These are phyloP conservation scores for Alloteropsis semialata DNA, from an alignment of 176 grass and related monocot species.

Conservation along the genomic window DNA sequence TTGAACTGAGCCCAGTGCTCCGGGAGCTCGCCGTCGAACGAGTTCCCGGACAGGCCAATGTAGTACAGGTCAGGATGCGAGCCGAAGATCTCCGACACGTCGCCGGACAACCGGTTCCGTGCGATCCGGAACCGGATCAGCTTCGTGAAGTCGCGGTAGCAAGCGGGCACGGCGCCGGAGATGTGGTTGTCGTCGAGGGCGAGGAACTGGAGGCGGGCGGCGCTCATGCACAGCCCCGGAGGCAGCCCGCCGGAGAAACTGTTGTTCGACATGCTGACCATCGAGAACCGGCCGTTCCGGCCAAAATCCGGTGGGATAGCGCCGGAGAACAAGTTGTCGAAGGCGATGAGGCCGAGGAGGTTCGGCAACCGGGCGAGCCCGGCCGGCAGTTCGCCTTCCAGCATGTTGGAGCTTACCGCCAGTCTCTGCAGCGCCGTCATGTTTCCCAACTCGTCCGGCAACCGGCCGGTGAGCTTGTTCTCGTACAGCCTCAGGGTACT, in stretches of 20 bases:
- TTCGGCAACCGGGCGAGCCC: constrained; percentile 41
- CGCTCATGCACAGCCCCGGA: constrained; percentile 36
- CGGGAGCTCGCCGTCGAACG: constrained; percentile 47
- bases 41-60: constrained; percentile 59
- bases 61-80: constrained; percentile 56
- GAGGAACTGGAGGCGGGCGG: constrained; percentile 29
- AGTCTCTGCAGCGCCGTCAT: constrained; percentile 45
- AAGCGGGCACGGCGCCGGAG: constrained; percentile 47
- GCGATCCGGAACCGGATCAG: constrained; percentile 47
- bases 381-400: constrained; percentile 57
- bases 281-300: background rate
- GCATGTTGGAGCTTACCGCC: constrained; percentile 52
- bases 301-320: constrained; percentile 39
- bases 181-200: constrained; percentile 40
- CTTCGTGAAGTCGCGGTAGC: constrained; percentile 49
- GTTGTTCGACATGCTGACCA: constrained; percentile 47
- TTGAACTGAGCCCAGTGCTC: constrained; percentile 47
- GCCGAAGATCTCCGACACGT: constrained; percentile 53
- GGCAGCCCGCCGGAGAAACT: constrained; percentile 60
- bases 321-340: constrained; percentile 50
- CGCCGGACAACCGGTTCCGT: constrained; percentile 48
- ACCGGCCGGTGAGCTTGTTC: constrained; percentile 55
- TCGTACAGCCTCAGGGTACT: constrained; percentile 37
- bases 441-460: constrained; percentile 62
- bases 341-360: constrained; percentile 33